Evolutionary conservation across 345 rosid genomes (phyloP), one percentile per base, ranked within the genome.

Genomic region (Jatropha curcas): DNA sequence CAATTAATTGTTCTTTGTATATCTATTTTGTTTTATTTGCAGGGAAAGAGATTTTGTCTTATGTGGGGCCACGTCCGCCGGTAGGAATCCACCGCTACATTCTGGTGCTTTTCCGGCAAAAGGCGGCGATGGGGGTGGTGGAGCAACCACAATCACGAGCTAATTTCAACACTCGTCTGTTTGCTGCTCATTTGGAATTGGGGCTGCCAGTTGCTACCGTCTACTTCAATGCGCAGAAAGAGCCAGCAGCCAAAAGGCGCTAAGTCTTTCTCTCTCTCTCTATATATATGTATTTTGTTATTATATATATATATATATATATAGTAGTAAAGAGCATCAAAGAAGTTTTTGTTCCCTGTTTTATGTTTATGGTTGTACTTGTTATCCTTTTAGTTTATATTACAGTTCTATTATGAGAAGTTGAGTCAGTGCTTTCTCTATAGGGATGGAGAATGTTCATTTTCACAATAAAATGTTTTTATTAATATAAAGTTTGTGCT

Each of bases 31-130:
- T n/a, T n/a, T n/a, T n/a, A n/a, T n/a, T 68, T 45, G 70, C 78
- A 93, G 98, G 98, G 70, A 89, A 73, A 33, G 98, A 89, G 88
- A 80, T 89, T 27, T 68, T 89, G 45, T 76, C 89, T 0, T 90
- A 90, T 71, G 67, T 81, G 74, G 92, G 89, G 1, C 98, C 98
- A 7, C 79, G 85, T n/a, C 98, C 98, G 7, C 90, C 88, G 43
- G 87, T 91, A 41, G 98, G 98, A 22, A 91, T 93, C 51, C 98
- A 91, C 80, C 91, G 98, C 62, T 91, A 80, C 84, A 86, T 91
- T 52, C 28, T 90, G 24, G 94, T 90, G 76, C 87, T 93, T 19
- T 93, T 88, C 82, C 78, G 81, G 71, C 97, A 91, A 70, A 87
- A 82, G 80, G 76, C 77, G 9, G 82, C 88, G 25, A 13, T 91